phyloP scores from a whole-genome alignment of 164 flowering plant species.

The Amborella trichopoda region DNA sequence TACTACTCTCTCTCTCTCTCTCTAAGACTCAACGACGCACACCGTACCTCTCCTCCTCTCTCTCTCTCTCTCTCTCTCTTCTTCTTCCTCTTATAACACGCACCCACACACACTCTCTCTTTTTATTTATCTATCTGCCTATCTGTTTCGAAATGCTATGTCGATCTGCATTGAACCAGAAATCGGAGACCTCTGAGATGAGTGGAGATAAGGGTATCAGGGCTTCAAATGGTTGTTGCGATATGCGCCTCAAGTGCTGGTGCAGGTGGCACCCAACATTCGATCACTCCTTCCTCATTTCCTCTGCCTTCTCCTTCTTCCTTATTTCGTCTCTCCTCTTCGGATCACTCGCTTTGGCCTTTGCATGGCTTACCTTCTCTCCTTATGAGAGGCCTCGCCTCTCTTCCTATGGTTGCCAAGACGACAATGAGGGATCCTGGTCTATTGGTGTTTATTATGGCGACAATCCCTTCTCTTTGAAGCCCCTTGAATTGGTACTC shows the following conservation, averaged over 20 bases:
- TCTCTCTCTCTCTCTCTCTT: too few species aligned
- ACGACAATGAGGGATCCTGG: conserved; percentile 91
- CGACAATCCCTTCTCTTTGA: conserved; percentile 67
- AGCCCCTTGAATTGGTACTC: conserved; percentile 65
- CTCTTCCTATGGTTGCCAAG: conserved; percentile 43
- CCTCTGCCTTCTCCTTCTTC: conserved; percentile 26
- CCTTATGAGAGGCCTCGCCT: conserved; percentile 12
- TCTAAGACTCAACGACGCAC: too few species aligned
- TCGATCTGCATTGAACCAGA: too few species aligned
- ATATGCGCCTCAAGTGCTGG: conserved; percentile 33
- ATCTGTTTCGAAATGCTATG: too few species aligned
- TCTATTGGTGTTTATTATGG: conserved; percentile 80
- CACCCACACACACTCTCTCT: too few species aligned
- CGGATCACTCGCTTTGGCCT: conserved; percentile 29
- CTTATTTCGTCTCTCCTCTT: conserved; percentile 21
- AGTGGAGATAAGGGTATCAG: too few species aligned
- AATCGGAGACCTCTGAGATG: too few species aligned
- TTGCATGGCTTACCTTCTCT: conserved; percentile 28
- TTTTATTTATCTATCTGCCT: too few species aligned
- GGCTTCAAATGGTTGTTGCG: conserved; percentile 13
- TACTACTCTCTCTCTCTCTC: too few species aligned
- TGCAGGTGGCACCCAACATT: conserved; percentile 40
- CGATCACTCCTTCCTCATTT: conserved; percentile 19
- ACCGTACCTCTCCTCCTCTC: too few species aligned
- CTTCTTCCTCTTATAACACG: too few species aligned